Base-by-base conservation (phyloP, 192 early-diverging fungal genomes). In the Entomortierella parvispora region DNA sequence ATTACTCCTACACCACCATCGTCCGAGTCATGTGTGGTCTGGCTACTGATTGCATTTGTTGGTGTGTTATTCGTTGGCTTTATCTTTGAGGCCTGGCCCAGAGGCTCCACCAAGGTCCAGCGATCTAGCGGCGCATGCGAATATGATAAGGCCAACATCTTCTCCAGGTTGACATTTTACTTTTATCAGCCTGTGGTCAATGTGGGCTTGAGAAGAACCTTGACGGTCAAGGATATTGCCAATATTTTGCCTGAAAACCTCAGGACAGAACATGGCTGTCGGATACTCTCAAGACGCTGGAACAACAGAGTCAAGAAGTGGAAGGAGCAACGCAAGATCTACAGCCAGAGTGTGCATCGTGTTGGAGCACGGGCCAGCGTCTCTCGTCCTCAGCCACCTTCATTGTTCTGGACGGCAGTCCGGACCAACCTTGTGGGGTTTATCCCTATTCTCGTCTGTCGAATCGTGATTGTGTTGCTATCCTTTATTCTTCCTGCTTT, bases 101-200 rank as follows among this genome's bases (percentile, higher is more conserved):
- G 61, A 34, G 61, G 61, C 14, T 51, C 22, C 4, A 63, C 61
- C 26, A 20, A 20, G 2, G 61, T 63, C 22, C 61, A 63, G 25
- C 22, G 20, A 37, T n/a, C 25, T 34, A 51, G 61, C 23, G 49
- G 49, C 0, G 48, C 49, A 8, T 33, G 45, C 20, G 49, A 63
- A 10, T 63, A 63, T 17, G 61, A 63, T 48, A 63, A 63, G 32
- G 61, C 61, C 22, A 63, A 63, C 22, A 63, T 63, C 33, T 40
- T 52, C 26, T 63, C 61, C 11, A 32, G 61, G 1, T 15, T 63
- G 23, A 50, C 26, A n/a, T 51, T 51, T n/a, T 40, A 51, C 37
- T 63, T 63, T 25, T 63, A 49, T 48, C 49, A 63, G 15, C 49
- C 61, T 0, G 33, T 52, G 6, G 61, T 63, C 48, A 49, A 34